phyloP scores from a whole-genome alignment of 2,329 filamentous ascomycete genomes.

The Akanthomyces uredinophilus region DNA sequence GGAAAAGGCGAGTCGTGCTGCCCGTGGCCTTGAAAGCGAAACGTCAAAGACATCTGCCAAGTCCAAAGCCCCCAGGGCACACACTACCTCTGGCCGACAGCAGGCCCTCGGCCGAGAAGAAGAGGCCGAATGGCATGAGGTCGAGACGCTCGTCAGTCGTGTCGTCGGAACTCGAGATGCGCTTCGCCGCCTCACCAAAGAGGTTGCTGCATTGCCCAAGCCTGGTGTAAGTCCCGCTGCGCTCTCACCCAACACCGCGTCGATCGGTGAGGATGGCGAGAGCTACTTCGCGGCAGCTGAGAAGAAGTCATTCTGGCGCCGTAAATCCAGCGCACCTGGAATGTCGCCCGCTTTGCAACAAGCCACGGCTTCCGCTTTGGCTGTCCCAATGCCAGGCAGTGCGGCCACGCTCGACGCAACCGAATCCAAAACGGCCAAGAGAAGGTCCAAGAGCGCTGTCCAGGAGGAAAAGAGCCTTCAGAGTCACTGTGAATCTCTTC shows the following conservation, averaged over 20 bases:
- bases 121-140: slow-evolving; percentile 78
- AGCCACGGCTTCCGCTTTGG: slow-evolving; percentile 33
- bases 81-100: slow-evolving; percentile 22
- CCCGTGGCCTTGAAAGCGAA: slow-evolving; percentile 46
- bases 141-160: slow-evolving; percentile 79
- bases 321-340: slow-evolving; percentile 62
- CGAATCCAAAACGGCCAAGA: slow-evolving; percentile 28
- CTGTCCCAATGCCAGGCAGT: slow-evolving; percentile 38
- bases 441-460: slow-evolving; percentile 31
- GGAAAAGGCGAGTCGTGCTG: slow-evolving; percentile 70
- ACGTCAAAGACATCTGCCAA: slow-evolving; percentile 18
- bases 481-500: slow-evolving; percentile 76
- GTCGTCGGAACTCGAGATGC: slow-evolving; percentile 86
- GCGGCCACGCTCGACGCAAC: slow-evolving; percentile 28
- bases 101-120: slow-evolving; percentile 45
- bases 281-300: slow-evolving; percentile 53
- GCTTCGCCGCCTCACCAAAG: slow-evolving; percentile 77
- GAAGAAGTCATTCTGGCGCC: slow-evolving; percentile 83
- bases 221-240: slow-evolving; percentile 25
- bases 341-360: slow-evolving; percentile 38
- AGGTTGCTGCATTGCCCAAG: slow-evolving; percentile 58
- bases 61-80: slow-evolving; percentile 17
- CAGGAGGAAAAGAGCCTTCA: slow-evolving; percentile 64
- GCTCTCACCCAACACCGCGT: slow-evolving; percentile 38
- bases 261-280: slow-evolving; percentile 47